Evolutionary conservation across 2,329 filamentous ascomycete genomes (phyloP), one percentile per base, ranked within the genome.

Genomic region (Trematosphaeria pertusa): DNA sequence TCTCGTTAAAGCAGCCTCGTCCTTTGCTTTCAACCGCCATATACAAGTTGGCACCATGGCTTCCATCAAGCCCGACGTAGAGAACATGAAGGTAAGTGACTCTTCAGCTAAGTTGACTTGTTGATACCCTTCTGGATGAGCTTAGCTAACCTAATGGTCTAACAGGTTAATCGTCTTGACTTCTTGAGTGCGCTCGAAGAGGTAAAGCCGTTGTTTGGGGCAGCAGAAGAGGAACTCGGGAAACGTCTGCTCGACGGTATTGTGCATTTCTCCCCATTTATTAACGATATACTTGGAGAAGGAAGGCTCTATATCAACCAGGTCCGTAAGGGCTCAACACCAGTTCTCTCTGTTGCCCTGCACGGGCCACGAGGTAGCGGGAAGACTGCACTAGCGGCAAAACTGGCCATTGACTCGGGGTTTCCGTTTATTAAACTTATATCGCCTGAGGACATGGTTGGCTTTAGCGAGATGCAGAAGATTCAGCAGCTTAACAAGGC

Each of bases 351-450:
- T 0, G 87, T 96, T 3, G 78, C 96, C 20, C 81, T 97, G 35
- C 88, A 97, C 64, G 94, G 94, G 0, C 91, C 92, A 2, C 83
- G 83, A 3, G 88, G 85, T 1, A 88, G 89, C 33, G 94, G 94
- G 37, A 97, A 97, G 77, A 97, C 93, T 2, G 93, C 93, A 0
- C 73, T 97, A 38, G 93, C 94, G 1, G 90, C 92, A 0, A 86
- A 87, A 50, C 91, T 97, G 64, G 92, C 92, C 7, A 85, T 92
- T 56, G 82, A 91, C 55, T 95, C 90, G 1, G 87, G 84, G 2
- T 97, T 93, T 67, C 93, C 94, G 0, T 97, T 97, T 68, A 89
- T 97, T 73, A 97, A 97, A 72, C 79, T 96, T 51, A 83, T 97
- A 37, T 89, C 86, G 17, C 90, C 92, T 0, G 85, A 89, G 56